Percentiles rank a stretch among this genome's conserved stretches.
Evolutionary conservation across 306 rosid species (phyloP).

Genomic region (Trichosanthes truncata): DNA sequence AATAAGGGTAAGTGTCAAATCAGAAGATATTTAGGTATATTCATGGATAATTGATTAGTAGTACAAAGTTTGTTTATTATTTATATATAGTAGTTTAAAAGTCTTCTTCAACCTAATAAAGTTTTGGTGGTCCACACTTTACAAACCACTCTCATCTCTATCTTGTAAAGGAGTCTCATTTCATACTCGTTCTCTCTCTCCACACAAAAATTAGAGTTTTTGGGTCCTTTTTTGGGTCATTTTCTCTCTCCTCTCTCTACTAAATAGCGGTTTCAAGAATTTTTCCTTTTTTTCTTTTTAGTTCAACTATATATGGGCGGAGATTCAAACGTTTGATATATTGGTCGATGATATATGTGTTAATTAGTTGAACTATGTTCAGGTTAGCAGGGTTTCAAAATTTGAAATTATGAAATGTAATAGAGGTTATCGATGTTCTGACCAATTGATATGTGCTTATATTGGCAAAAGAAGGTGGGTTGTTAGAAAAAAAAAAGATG

Average conservation of each 20-base stretch:
- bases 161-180: not conserved
- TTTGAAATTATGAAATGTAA: too few species aligned
- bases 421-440: too few species aligned
- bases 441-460: too few species aligned
- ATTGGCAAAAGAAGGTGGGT: too few species aligned
- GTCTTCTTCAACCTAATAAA: constrained; percentile 8
- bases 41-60: not conserved
- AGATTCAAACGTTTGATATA: too few species aligned
- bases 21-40: not conserved
- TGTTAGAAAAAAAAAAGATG: too few species aligned
- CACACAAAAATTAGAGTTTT: not conserved
- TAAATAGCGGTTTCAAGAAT: not conserved
- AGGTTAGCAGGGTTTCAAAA: too few species aligned
- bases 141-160: not conserved
- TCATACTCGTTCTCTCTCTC: not conserved
- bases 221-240: not conserved
- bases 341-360: too few species aligned
- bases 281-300: too few species aligned
- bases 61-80: not conserved
- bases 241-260: not conserved
- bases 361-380: too few species aligned
- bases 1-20: not conserved
- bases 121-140: constrained; percentile 9
- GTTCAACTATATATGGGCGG: too few species aligned
- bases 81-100: not conserved